These are phyloP conservation scores for Begonia peltatifolia DNA, from an alignment of 306 rosid genomes.

Conservation along the genomic window DNA sequence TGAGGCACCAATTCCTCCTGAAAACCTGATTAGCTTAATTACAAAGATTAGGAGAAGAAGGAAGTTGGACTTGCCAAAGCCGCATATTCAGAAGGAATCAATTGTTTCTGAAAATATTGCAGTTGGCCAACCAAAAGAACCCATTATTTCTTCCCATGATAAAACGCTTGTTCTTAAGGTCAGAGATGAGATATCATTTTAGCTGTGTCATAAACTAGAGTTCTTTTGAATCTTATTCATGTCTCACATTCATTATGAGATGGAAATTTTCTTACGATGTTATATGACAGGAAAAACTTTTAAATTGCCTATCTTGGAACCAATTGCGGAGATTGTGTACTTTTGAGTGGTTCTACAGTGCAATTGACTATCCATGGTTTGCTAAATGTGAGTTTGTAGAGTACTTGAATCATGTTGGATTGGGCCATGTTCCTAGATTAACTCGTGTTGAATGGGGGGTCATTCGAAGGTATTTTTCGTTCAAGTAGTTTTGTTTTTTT, in stretches of 20 bases:
- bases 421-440: constrained; percentile 90
- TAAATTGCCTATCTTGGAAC: constrained; percentile 50
- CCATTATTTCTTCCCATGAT: constrained; percentile 5
- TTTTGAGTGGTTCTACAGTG: constrained; percentile 97
- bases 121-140: constrained; percentile 12
- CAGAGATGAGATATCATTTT: background rate
- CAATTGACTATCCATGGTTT: constrained; percentile 95
- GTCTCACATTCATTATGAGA: background rate
- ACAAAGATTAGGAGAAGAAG: constrained; percentile 37
- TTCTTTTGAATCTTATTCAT: background rate
- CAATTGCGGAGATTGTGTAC: constrained; percentile 73
- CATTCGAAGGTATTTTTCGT: constrained; percentile 54
- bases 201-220: no score
- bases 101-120: constrained; percentile 20
- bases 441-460: constrained; percentile 98
- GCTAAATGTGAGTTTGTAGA: constrained; percentile 85
- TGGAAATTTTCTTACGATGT: background rate
- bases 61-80: constrained; percentile 43
- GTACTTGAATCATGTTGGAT: constrained; percentile 86
- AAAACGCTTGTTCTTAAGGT: constrained; percentile 36
- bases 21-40: constrained; percentile 29
- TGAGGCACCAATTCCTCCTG: constrained; percentile 26
- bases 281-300: constrained; percentile 48
- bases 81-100: constrained; percentile 22
- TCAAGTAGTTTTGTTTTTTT: background rate